phyloP scores from a whole-genome alignment of 1,284 basidiomycete genomes.

The Irpex rosettiformis region DNA sequence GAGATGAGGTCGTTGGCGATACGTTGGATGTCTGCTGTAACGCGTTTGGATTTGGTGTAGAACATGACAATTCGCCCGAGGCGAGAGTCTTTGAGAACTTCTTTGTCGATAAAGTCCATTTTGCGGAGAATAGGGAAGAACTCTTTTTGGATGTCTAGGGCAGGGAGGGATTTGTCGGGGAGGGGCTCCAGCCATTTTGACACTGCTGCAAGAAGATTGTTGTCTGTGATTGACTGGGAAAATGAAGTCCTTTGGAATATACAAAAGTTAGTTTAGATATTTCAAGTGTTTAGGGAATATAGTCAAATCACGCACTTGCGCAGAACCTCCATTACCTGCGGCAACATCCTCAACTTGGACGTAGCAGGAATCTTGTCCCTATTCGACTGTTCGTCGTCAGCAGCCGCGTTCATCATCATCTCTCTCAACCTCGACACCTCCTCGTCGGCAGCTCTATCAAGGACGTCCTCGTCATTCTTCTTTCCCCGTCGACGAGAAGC shows the following conservation, averaged over 20 bases:
- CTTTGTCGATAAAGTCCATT: slow-evolving; percentile 91
- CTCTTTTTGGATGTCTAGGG: slow-evolving; percentile 93
- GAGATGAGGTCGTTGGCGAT: slow-evolving; percentile 86
- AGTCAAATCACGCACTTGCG: slow-evolving; percentile 92
- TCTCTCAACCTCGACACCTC: slow-evolving; percentile 84
- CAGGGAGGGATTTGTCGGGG: slow-evolving; percentile 88
- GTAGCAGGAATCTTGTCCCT: slow-evolving; percentile 81
- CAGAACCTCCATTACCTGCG: slow-evolving; percentile 88
- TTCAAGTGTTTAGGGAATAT: background rate
- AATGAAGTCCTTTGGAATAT: slow-evolving; percentile 63
- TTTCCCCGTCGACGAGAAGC: slow-evolving; percentile 57
- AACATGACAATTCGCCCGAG: slow-evolving; percentile 93
- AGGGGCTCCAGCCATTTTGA: slow-evolving; percentile 93
- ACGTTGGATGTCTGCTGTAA: slow-evolving; percentile 77
- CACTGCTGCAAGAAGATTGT: slow-evolving; percentile 91
- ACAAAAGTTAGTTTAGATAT: slow-evolving; percentile 9
- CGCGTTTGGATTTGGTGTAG: slow-evolving; percentile 93
- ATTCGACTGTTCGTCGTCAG: slow-evolving; percentile 83
- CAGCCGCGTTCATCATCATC: slow-evolving; percentile 85
- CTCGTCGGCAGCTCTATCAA: slow-evolving; percentile 91
- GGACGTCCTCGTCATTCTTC: slow-evolving; percentile 74
- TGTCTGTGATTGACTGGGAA: slow-evolving; percentile 92
- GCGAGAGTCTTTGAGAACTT: slow-evolving; percentile 88
- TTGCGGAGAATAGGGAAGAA: slow-evolving; percentile 83
- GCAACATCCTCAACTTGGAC: slow-evolving; percentile 82